Percentiles rank a stretch among this genome's conserved stretches.
These are phyloP conservation scores for Caryopteris hybrid DNA, from an alignment of 305 asterid genomes.

Conservation along the genomic window DNA sequence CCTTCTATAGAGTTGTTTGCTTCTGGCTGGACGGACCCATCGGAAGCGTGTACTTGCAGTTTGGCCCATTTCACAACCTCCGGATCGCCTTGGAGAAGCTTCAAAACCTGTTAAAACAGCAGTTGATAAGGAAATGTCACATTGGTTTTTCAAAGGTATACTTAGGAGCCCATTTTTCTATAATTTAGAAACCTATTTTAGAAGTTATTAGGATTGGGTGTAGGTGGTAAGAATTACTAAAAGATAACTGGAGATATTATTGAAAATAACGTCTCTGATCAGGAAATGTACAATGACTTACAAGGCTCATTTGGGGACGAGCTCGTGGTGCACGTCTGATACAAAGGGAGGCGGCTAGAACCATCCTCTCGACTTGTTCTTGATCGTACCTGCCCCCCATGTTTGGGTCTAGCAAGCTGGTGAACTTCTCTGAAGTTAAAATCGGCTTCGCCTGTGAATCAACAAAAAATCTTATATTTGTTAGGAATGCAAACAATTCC, in stretches of 20 bases:
- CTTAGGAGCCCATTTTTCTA: too few relatives aligned
- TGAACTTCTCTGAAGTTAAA: conserved; percentile 53
- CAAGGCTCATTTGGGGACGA: conserved; percentile 85
- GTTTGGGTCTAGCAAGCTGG: conserved; percentile 57
- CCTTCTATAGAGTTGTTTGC: conserved; percentile 40
- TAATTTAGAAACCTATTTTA: not conserved
- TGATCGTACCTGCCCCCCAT: conserved; percentile 52
- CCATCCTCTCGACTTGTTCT: conserved; percentile 81
- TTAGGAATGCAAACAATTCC: not conserved
- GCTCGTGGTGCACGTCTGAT: conserved; percentile 85
- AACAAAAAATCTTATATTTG: not conserved
- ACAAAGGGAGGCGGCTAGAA: conserved; percentile 83
- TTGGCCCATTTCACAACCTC: conserved; percentile 72
- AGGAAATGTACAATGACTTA: conserved; percentile 30
- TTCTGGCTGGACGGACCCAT: conserved; percentile 29
- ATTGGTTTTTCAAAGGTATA: too few relatives aligned
- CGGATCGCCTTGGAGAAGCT: conserved; percentile 80
- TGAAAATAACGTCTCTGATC: not conserved
- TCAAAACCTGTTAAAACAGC: conserved; percentile 46
- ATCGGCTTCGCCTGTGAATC: conserved; percentile 79
- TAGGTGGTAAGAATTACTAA: too few relatives aligned
- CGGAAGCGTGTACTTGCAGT: conserved; percentile 53
- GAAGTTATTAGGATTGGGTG: too few relatives aligned
- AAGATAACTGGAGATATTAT: not conserved
- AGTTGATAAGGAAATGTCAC: too few relatives aligned